Evolutionary conservation across 2,329 filamentous ascomycete genomes (phyloP), one percentile per base, ranked within the genome.

Genomic region (Aspergillus novofumigatus): DNA sequence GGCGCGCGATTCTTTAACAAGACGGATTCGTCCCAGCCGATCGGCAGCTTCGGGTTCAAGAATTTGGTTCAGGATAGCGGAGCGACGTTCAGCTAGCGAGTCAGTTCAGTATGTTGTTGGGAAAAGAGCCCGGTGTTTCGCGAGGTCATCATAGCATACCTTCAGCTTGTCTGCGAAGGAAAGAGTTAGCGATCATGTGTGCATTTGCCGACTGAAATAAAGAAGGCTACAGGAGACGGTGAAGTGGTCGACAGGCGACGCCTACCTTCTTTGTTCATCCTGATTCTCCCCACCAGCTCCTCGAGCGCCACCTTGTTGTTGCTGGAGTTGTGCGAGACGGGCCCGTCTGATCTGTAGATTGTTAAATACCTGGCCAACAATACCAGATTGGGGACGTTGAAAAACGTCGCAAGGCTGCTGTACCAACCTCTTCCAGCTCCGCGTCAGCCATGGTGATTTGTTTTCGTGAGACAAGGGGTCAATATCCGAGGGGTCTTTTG

Each of bases 41-140:
- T 99, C 94, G 59, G 91, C 90, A 20, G 94, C 94, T 70, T 93
- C 91, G 64, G 94, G 94, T 68, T 92, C 88, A 60, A 99, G 90
- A 79, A 99, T 97, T 77, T 97, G 94, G 66, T 84, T 85, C 61
- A 99, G 87, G 66, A 97, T 89, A 21, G 71, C 59, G 57, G 71
- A 62, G 56, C 69, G 71, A 53, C 70, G 70, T 29, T 75, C 70
- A 54, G 66, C 70, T 72, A 55, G 4, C 23, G 44, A 41, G 35
- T 53, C 17, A 42, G 25, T 10, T 54, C 49, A 52, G 55, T 47
- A 35, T 32, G n/a, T 52, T 52, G 29, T 60, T 52, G 57, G 54
- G n/a, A n/a, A 49, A 29, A 28, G 14, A 54, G 9, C 9, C 20
- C 44, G 2, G 25, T 38, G n/a, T 20, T 1, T 49, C 28, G 51